Conservation (phyloP, 2,329 filamentous ascomycete genomes). For the Diaporthe citri region DNA sequence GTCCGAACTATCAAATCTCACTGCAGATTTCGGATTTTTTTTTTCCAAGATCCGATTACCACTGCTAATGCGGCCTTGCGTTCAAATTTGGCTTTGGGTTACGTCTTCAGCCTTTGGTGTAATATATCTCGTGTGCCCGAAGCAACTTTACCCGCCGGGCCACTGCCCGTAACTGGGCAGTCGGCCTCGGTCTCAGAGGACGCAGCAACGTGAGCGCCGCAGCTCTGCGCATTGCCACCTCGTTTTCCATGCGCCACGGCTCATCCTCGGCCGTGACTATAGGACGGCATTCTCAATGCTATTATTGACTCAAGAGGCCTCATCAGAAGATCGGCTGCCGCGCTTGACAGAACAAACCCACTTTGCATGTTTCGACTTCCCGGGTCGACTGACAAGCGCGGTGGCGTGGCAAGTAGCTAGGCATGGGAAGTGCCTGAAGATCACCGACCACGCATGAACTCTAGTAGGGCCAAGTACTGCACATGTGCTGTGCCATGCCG, state of each 20-base stretch:
- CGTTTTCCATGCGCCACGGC: slow-evolving; percentile 22
- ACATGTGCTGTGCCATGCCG: background rate
- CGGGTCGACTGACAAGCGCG: slow-evolving; percentile 32
- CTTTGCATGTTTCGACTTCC: slow-evolving; percentile 34
- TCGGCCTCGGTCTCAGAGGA: background rate
- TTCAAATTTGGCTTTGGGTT: slow-evolving; percentile 12
- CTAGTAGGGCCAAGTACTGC: slow-evolving; percentile 16
- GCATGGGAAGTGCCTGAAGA: slow-evolving; percentile 41
- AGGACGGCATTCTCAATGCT: slow-evolving; percentile 18
- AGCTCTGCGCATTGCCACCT: slow-evolving; percentile 22
- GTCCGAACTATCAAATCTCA: slow-evolving; percentile 25
- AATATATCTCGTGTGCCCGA: slow-evolving; percentile 12
- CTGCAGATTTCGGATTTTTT: slow-evolving; percentile 26
- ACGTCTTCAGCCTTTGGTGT: slow-evolving; percentile 18
- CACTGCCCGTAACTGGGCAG: slow-evolving; percentile 14
- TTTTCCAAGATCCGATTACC: slow-evolving; percentile 4
- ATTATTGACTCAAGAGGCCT: slow-evolving; percentile 29
- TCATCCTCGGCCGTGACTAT: slow-evolving; percentile 20
- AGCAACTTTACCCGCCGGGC: slow-evolving; percentile 22
- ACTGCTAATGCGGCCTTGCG: slow-evolving; percentile 6
- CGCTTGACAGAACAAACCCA: slow-evolving; percentile 33
- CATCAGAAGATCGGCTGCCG: slow-evolving; percentile 26
- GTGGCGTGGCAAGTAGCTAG: slow-evolving; percentile 28
- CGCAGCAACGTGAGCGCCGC: background rate
- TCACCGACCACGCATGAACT: slow-evolving; percentile 36